phyloP scores from a whole-genome alignment of 352 stramenopile species.

The Bremia lactucae region DNA sequence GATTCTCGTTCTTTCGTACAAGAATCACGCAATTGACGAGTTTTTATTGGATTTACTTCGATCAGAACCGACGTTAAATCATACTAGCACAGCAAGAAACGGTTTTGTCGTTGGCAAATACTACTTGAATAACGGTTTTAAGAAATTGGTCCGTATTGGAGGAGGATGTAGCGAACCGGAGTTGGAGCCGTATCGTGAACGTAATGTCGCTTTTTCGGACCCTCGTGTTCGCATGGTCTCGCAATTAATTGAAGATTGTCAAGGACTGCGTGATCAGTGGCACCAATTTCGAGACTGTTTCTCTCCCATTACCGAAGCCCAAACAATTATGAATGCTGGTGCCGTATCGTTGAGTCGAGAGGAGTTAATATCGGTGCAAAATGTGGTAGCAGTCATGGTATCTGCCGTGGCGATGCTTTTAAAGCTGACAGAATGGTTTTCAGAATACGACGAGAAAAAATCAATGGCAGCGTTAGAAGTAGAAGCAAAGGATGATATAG shows the following conservation, averaged over 20 bases:
- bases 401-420: constrained; percentile 10
- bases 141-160: constrained; percentile 50
- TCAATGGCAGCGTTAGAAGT: not conserved
- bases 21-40: constrained; percentile 84
- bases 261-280: constrained; percentile 25
- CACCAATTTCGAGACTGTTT: constrained; percentile 26
- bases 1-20: constrained; percentile 82
- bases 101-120: constrained; percentile 13
- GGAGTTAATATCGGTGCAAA: constrained; percentile 14
- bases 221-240: constrained; percentile 17
- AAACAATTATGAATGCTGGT: constrained; percentile 6
- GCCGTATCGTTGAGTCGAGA: constrained; percentile 4
- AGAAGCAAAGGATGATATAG: constrained; percentile 4
- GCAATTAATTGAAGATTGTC: constrained; percentile 20
- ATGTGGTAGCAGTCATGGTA: constrained; percentile 16
- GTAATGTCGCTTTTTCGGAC: constrained; percentile 22
- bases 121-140: constrained; percentile 21
- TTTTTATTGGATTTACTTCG: constrained; percentile 73
- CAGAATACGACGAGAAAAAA: not conserved
- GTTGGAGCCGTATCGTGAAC: constrained; percentile 33
- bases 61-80: constrained; percentile 27
- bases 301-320: constrained; percentile 17
- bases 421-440: constrained; percentile 3
- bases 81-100: constrained; percentile 3
- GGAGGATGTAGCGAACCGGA: constrained; percentile 52